Evolutionary conservation across 495 filamentous ascomycete species (phyloP).

Genomic region (Aspergillus cristatus): DNA sequence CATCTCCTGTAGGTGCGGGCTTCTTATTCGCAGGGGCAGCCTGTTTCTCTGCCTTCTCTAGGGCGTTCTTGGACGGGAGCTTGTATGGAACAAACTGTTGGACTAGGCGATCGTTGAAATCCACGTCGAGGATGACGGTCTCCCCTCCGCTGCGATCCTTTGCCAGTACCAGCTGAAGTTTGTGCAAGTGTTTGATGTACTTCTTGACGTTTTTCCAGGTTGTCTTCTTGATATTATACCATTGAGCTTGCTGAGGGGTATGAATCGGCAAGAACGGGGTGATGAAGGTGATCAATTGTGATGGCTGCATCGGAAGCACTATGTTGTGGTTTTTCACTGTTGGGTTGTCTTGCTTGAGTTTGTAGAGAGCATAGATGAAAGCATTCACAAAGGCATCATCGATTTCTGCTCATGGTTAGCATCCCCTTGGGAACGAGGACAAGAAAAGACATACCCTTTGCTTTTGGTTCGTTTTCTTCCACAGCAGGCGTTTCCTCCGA

Average conservation of each 20-base stretch:
- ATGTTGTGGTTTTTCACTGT: conserved; percentile 41
- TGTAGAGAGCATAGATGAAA: conserved; percentile 54
- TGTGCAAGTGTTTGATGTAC: conserved; percentile 64
- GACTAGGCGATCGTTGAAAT: conserved; percentile 49
- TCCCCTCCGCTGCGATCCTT: conserved; percentile 62
- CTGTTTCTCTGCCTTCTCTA: conserved; percentile 24
- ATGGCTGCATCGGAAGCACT: conserved; percentile 54
- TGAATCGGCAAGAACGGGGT: conserved; percentile 59
- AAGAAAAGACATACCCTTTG: conserved; percentile 35
- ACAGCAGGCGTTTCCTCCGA: conserved; percentile 17
- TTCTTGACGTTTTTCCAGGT: conserved; percentile 68
- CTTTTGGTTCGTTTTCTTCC: conserved; percentile 43
- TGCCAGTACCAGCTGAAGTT: conserved; percentile 49
- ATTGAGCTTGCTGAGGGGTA: conserved; percentile 44
- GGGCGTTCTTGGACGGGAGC: conserved; percentile 37
- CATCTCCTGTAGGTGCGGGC: conserved; percentile 26
- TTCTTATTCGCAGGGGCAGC: conserved; percentile 30
- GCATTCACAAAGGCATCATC: conserved; percentile 61
- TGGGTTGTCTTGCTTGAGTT: conserved; percentile 43
- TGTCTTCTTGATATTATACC: conserved; percentile 63
- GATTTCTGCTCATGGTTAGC: conserved; percentile 44
- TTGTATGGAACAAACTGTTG: conserved; percentile 54
- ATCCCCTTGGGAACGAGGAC: conserved; percentile 1
- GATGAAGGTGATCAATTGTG: conserved; percentile 56
- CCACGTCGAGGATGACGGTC: conserved; percentile 56